Conservation (phyloP, 2,329 filamentous ascomycete genomes). For the Penicillium sp. region DNA sequence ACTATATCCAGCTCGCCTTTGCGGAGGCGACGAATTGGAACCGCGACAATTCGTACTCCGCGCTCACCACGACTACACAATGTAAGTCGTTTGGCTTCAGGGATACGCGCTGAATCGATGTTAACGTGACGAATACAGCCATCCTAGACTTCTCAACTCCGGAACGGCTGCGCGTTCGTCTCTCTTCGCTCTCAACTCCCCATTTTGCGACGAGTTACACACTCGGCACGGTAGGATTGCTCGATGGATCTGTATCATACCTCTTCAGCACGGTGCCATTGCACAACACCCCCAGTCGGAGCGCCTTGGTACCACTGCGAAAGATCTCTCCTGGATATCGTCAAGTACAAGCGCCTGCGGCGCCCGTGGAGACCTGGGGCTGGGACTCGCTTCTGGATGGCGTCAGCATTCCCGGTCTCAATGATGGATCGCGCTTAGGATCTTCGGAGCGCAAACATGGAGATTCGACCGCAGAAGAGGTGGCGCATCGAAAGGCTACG, state of each 20-base stretch:
- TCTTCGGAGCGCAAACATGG: slow-evolving; percentile 61
- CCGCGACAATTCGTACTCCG: slow-evolving; percentile 85
- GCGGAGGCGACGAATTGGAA: slow-evolving; percentile 85
- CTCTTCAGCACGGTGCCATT: slow-evolving; percentile 87
- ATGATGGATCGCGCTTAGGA: slow-evolving; percentile 3
- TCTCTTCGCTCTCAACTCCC: slow-evolving; percentile 86
- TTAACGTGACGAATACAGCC: slow-evolving; percentile 48
- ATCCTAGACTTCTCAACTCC: slow-evolving; percentile 87
- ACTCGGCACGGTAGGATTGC: slow-evolving; percentile 80
- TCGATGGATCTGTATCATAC: slow-evolving; percentile 96
- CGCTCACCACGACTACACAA: slow-evolving; percentile 77
- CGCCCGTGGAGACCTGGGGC: slow-evolving; percentile 34
- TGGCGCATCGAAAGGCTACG: slow-evolving; percentile 38
- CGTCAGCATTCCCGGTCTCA: slow-evolving; percentile 20
- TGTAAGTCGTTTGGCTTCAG: slow-evolving; percentile 50
- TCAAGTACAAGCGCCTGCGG: slow-evolving; percentile 58
- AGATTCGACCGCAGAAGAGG: slow-evolving; percentile 12
- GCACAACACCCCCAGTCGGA: slow-evolving; percentile 62
- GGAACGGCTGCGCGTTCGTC: slow-evolving; percentile 74
- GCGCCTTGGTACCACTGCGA: slow-evolving; percentile 71
- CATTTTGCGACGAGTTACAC: slow-evolving; percentile 95
- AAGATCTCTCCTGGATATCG: slow-evolving; percentile 79
- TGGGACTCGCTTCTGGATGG: slow-evolving; percentile 33
- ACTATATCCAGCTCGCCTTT: slow-evolving; percentile 90
- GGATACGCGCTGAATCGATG: slow-evolving; percentile 14